Percentiles rank a stretch among this genome's conserved stretches.
These are phyloP conservation scores for Colletotrichum shisoi DNA, from an alignment of 2,329 filamentous ascomycete species.

Conservation along the genomic window DNA sequence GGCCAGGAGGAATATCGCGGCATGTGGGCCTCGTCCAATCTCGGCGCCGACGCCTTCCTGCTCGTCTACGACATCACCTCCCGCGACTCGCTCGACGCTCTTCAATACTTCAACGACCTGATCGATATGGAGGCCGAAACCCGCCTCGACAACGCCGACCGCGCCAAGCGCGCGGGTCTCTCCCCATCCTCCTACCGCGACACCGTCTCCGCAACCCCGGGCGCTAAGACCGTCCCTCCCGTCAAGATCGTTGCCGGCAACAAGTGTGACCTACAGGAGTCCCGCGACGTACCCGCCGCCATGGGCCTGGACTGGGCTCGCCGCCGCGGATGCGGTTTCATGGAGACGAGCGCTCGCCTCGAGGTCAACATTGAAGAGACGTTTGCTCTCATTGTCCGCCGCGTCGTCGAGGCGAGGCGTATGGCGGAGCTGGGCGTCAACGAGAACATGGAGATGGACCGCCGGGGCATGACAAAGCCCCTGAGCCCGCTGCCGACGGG, in stretches of 20 bases:
- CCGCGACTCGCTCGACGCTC: slow-evolving; percentile 70
- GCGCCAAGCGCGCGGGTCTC: slow-evolving; percentile 57
- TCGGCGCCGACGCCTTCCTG: slow-evolving; percentile 81
- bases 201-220: slow-evolving; percentile 47
- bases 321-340: slow-evolving; percentile 77
- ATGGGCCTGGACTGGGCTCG: slow-evolving; percentile 81
- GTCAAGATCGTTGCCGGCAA: slow-evolving; percentile 87
- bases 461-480: slow-evolving; percentile 65
- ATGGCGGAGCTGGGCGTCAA: slow-evolving; percentile 58
- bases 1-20: slow-evolving; percentile 91
- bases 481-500: slow-evolving; percentile 60
- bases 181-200: slow-evolving; percentile 45
- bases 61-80: slow-evolving; percentile 89
- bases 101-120: slow-evolving; percentile 82
- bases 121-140: slow-evolving; percentile 84
- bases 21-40: slow-evolving; percentile 82
- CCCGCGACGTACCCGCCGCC: slow-evolving; percentile 72
- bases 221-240: slow-evolving; percentile 67
- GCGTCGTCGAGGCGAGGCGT: slow-evolving; percentile 66
- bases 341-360: slow-evolving; percentile 85
- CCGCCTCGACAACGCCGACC: slow-evolving; percentile 67
- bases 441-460: slow-evolving; percentile 55
- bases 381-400: slow-evolving; percentile 73
- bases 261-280: slow-evolving; percentile 81
- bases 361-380: slow-evolving; percentile 92